Conservation (phyloP, 805 yeast genomes). For the Nakazawaea populi region DNA sequence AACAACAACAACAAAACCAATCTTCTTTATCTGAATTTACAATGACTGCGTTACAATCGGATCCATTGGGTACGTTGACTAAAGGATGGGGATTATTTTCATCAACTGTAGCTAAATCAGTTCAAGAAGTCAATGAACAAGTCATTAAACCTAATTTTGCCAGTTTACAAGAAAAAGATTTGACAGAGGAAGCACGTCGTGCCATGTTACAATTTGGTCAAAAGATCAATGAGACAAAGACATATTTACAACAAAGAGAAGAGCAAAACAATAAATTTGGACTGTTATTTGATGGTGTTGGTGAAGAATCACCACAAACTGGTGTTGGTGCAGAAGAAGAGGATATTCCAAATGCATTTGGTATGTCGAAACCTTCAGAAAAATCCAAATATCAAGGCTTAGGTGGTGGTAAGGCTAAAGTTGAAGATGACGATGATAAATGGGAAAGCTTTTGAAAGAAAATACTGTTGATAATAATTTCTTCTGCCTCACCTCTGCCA, state of each 20-base stretch:
- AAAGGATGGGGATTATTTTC: constrained; percentile 96
- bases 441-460: constrained; percentile 14
- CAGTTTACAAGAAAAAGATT: constrained; percentile 73
- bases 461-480: background rate
- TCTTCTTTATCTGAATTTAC: constrained; percentile 53
- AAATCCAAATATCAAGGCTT: constrained; percentile 34
- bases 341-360: constrained; percentile 60
- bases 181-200: constrained; percentile 73
- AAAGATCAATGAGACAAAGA: constrained; percentile 84
- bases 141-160: constrained; percentile 90
- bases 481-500: background rate
- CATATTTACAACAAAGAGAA: constrained; percentile 40
- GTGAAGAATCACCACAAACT: constrained; percentile 19
- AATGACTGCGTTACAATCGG: constrained; percentile 64
- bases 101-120: constrained; percentile 75
- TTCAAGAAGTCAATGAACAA: constrained; percentile 77
- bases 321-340: constrained; percentile 31
- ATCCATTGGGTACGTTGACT: constrained; percentile 85
- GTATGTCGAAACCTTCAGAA: constrained; percentile 50
- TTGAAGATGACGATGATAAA: constrained; percentile 20
- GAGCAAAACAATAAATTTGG: constrained; percentile 36
- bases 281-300: constrained; percentile 52
- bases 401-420: background rate
- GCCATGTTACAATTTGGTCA: constrained; percentile 98
- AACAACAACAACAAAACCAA: constrained; percentile 21